Percentiles rank a stretch among this genome's conserved stretches.
Conservation (phyloP, 148 eudicot genomes). For the Amaranthus hypochondriacus region DNA sequence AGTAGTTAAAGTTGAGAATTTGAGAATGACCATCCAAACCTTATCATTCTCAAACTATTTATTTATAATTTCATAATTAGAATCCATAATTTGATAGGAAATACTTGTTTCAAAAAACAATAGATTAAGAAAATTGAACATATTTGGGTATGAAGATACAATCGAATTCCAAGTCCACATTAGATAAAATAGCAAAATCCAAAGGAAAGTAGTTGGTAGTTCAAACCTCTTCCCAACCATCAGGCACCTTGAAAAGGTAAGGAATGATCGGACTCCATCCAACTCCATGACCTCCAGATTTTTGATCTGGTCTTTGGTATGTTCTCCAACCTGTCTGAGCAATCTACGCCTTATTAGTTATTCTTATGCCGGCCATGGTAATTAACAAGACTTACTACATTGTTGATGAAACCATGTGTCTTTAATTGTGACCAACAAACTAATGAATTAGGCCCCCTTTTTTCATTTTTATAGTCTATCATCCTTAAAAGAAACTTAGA, state of each 20-base stretch:
- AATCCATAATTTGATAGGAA: too few relatives aligned
- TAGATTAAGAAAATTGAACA: not conserved
- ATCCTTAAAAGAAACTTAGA: too few relatives aligned
- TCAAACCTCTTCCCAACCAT: constrained; percentile 81
- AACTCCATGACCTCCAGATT: constrained; percentile 96
- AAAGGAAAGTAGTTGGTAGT: not conserved
- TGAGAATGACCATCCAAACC: too few relatives aligned
- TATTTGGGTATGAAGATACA: not conserved
- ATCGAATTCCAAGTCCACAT: not conserved
- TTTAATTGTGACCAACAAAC: not conserved
- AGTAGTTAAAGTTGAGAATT: too few relatives aligned
- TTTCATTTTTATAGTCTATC: too few relatives aligned
- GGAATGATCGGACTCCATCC: constrained; percentile 99
- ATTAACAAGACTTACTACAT: not conserved
- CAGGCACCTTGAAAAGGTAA: constrained; percentile 72
- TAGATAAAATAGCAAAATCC: not conserved
- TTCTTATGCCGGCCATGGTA: not conserved
- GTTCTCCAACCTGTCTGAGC: constrained; percentile 99
- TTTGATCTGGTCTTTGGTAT: constrained; percentile 88
- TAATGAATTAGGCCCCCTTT: too few relatives aligned
- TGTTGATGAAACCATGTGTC: not conserved
- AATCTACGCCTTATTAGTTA: constrained; percentile 31
- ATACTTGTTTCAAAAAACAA: not conserved
- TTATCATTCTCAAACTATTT: too few relatives aligned
- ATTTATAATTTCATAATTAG: too few relatives aligned